These are phyloP conservation scores for Pseudonitzschia delicatissima DNA, from an alignment of 108 stramenopile species.

Conservation along the genomic window DNA sequence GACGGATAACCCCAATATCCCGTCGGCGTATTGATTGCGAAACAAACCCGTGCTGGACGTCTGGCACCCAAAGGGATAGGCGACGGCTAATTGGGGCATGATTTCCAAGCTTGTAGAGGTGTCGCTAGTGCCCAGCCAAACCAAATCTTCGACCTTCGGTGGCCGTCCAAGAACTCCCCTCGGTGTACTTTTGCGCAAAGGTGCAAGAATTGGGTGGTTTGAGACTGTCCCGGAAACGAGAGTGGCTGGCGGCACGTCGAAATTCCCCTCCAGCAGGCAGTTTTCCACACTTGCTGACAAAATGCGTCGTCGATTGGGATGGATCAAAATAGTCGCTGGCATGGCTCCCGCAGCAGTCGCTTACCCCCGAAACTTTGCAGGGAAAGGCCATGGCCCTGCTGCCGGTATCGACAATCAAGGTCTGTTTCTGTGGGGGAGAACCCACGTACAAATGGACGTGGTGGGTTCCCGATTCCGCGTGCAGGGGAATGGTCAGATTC, in stretches of 20 bases:
- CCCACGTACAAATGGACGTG: slow-evolving; percentile 89
- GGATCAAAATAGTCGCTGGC: slow-evolving; percentile 40
- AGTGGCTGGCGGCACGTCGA: not conserved
- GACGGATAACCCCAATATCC: slow-evolving; percentile 90
- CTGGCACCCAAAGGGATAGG: slow-evolving; percentile 94
- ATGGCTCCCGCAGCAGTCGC: slow-evolving; percentile 58
- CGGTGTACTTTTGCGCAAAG: slow-evolving; percentile 69
- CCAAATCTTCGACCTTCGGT: slow-evolving; percentile 72
- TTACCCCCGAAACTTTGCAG: slow-evolving; percentile 53
- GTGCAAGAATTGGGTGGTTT: slow-evolving; percentile 25
- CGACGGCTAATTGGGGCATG: slow-evolving; percentile 39
- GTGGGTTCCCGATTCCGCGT: slow-evolving; percentile 78
- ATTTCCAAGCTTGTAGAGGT: slow-evolving; percentile 24
- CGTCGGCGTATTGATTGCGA: slow-evolving; percentile 90
- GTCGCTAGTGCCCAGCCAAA: slow-evolving; percentile 55
- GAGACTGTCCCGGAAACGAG: not conserved
- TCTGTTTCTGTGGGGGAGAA: slow-evolving; percentile 89
- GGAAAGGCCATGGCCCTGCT: slow-evolving; percentile 88
- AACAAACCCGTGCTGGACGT: slow-evolving; percentile 85
- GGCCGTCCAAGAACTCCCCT: slow-evolving; percentile 70
- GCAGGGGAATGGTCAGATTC: slow-evolving; percentile 49
- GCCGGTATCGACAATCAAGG: slow-evolving; percentile 95
- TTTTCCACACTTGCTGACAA: slow-evolving; percentile 16
- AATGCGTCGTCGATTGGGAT: slow-evolving; percentile 25
- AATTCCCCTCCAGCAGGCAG: slow-evolving; percentile 10